These are phyloP conservation scores for Canavalia ensiformis DNA, from an alignment of 306 rosid genomes.

Conservation along the genomic window DNA sequence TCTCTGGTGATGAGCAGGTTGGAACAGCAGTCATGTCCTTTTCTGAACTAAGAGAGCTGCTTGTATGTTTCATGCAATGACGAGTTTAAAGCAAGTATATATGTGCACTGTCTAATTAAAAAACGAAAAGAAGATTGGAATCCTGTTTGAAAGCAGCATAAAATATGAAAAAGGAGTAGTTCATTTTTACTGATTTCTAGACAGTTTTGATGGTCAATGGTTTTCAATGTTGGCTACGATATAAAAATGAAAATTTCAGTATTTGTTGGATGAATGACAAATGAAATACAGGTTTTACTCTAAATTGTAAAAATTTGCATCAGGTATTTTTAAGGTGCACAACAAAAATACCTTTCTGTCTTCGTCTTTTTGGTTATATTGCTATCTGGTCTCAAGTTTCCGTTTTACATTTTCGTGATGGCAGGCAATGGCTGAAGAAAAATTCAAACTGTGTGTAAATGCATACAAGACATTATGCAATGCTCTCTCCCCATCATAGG, in stretches of 20 bases:
- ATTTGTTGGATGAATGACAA: neutral
- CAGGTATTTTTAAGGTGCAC: neutral
- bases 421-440: constrained; percentile 86
- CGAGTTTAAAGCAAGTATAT: constrained; percentile 48
- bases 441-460: constrained; percentile 73
- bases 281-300: constrained; percentile 4
- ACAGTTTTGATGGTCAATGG: neutral
- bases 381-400: constrained; percentile 15
- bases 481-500: constrained; percentile 68
- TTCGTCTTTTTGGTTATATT: neutral
- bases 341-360: neutral
- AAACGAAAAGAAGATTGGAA: neutral
- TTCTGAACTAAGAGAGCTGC: constrained; percentile 87
- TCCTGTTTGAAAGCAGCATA: neutral
- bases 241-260: neutral
- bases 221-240: neutral
- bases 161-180: neutral
- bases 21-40: constrained; percentile 91
- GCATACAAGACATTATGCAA: constrained; percentile 85
- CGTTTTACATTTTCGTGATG: constrained; percentile 23
- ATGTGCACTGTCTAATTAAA: neutral
- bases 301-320: neutral
- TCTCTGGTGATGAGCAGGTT: constrained; percentile 58
- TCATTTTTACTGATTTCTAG: neutral
- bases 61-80: constrained; percentile 70